Evolutionary conservation across 2,329 filamentous ascomycete species (phyloP), one percentile per base, ranked within the genome.

Genomic region (Cladophialophora immunda): DNA sequence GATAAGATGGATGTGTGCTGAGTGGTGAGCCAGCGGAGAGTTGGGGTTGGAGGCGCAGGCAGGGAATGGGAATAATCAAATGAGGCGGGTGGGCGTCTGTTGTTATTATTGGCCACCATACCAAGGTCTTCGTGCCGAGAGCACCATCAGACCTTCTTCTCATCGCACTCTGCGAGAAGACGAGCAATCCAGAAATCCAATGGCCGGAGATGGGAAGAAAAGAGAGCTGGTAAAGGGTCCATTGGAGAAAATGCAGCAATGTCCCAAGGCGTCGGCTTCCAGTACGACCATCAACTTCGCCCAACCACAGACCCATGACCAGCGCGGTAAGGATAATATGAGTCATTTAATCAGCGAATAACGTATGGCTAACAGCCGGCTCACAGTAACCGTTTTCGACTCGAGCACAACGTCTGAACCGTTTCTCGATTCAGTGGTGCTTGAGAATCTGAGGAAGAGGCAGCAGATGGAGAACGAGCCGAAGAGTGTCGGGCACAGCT

Each of bases 351-450:
- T 54, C 30, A 32, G 34, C 58, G 41, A 53, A 62, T 56, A 13
- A 36, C 17, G 13, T n/a, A 58, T 30, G 47, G 57, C 63, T 64
- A 64, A 62, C 36, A 9, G 13, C 13, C 38, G 13, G 27, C 13
- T 19, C 38, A n/a, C 54, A 74, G 73, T 74, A 25, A 73, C 75
- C n/a, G 75, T 79, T 53, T 73, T 78, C 58, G 72, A 79, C 55
- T 77, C 78, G 17, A 76, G 75, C 27, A 64, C 65, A 7, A 65
- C 74, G 22, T 72, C 77, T 36, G 78, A 80, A 67, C 79, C 78
- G 25, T 81, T 81, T 61, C 72, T 81, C 8, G 78, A 81, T 65
- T 76, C 78, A 7, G 72, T 68, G 5, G 56, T 70, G 9, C 76
- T 79, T 70, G 76, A 77, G 64, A 73, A 66, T 13, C 74, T 79